Percentiles rank a stretch among this genome's conserved stretches.
phyloP scores from a whole-genome alignment of 2,329 filamentous ascomycete genomes.

The Fusarium citri region DNA sequence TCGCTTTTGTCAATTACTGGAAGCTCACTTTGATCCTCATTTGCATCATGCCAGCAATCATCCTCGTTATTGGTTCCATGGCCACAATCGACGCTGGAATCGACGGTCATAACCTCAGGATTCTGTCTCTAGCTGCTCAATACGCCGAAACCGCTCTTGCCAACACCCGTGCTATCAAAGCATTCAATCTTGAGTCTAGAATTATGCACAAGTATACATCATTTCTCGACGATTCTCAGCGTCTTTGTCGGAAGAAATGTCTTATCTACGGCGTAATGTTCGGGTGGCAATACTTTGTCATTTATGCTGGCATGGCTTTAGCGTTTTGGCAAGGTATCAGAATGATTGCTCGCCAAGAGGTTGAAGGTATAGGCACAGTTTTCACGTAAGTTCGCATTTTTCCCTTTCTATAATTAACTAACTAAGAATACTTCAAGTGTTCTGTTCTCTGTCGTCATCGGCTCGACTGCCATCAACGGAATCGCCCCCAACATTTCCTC shows the following conservation, averaged over 20 bases:
- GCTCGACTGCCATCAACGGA: slow-evolving; percentile 44
- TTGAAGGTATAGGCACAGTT: slow-evolving; percentile 47
- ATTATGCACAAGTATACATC: not conserved
- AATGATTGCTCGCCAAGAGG: slow-evolving; percentile 51
- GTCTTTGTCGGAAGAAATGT: slow-evolving; percentile 4
- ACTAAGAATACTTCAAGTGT: slow-evolving; percentile 27
- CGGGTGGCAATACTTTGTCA: slow-evolving; percentile 38
- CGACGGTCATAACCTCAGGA: not conserved
- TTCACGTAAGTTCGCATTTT: slow-evolving; percentile 1
- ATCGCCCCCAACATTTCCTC: slow-evolving; percentile 49
- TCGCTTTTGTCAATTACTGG: not conserved
- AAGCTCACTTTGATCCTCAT: not conserved
- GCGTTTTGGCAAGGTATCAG: slow-evolving; percentile 57
- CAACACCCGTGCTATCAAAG: not conserved
- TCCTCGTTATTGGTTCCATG: not conserved
- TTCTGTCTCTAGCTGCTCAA: not conserved
- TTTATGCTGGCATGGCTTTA: slow-evolving; percentile 54
- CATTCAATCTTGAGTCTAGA: not conserved
- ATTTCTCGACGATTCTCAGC: not conserved
- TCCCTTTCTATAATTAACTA: not conserved
- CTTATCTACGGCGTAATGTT: not conserved
- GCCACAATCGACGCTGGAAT: not conserved
- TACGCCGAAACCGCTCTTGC: not conserved
- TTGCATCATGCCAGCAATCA: not conserved
- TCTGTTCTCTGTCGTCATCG: slow-evolving; percentile 52